Conservation (phyloP, 2,329 filamentous ascomycete species). For the Hortaea werneckii region DNA sequence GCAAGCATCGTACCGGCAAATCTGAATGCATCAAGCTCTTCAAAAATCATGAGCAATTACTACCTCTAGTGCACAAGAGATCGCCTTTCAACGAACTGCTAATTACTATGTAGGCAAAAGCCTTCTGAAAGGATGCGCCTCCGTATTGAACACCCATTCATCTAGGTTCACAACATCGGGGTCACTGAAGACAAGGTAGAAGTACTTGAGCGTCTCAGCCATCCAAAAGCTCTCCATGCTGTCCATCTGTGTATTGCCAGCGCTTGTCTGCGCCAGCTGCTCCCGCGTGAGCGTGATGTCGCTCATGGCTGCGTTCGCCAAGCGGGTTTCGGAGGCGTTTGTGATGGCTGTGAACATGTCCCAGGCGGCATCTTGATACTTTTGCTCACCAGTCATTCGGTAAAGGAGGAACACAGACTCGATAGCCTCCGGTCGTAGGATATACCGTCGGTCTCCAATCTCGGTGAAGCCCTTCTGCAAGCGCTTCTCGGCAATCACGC, state of each 20-base stretch:
- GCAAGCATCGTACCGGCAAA: too few species aligned
- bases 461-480: constrained; percentile 35
- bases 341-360: constrained; percentile 40
- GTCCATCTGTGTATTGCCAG: constrained; percentile 24
- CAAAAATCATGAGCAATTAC: too few species aligned
- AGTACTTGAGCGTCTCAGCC: constrained; percentile 42
- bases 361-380: constrained; percentile 37
- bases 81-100: not conserved
- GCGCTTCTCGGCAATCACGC: constrained; percentile 28
- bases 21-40: too few species aligned
- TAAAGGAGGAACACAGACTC: constrained; percentile 54
- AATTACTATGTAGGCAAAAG: not conserved
- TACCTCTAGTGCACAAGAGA: too few species aligned
- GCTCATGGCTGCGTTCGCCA: constrained; percentile 36
- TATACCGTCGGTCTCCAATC: constrained; percentile 36
- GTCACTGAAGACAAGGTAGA: constrained; percentile 38
- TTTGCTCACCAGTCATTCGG: constrained; percentile 46
- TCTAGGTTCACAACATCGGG: constrained; percentile 34
- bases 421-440: constrained; percentile 47
- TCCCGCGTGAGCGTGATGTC: constrained; percentile 32
- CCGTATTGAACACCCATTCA: constrained; percentile 41
- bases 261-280: constrained; percentile 16
- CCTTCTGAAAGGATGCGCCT: constrained; percentile 38
- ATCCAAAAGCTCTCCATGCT: constrained; percentile 43
- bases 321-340: constrained; percentile 31